Percentiles rank a stretch among this genome's conserved stretches.
These are phyloP conservation scores for Trametes cinnabarina DNA, from an alignment of 768 basidiomycete genomes.

Conservation along the genomic window DNA sequence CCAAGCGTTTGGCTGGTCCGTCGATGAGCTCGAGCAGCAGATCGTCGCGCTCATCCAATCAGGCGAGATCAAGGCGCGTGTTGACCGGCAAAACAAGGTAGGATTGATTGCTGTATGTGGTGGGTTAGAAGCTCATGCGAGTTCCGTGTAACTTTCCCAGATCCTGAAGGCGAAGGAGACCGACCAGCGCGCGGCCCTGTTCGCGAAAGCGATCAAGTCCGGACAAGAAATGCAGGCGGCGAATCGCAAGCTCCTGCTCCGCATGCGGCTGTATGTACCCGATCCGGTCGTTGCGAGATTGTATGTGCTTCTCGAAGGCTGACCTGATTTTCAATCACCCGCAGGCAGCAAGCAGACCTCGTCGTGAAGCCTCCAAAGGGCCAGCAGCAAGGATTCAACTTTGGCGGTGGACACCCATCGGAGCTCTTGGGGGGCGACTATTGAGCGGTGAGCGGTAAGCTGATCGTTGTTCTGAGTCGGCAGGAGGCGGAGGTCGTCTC, in stretches of 20 bases:
- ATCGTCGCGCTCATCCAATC: conserved; percentile 77
- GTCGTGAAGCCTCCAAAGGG: conserved; percentile 45
- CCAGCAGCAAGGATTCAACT: not conserved
- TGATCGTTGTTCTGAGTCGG: too few species aligned
- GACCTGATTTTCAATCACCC: not conserved
- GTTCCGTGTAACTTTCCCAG: conserved; percentile 30
- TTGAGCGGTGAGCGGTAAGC: not conserved
- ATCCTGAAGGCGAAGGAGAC: conserved; percentile 78
- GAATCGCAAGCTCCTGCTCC: conserved; percentile 75
- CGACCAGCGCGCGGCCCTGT: conserved; percentile 76
- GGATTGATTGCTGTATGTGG: conserved; percentile 3
- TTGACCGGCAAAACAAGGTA: conserved; percentile 90
- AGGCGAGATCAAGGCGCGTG: conserved; percentile 75
- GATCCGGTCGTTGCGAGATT: not conserved
- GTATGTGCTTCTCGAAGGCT: not conserved
- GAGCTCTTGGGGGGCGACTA: conserved; percentile 10
- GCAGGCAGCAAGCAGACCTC: conserved; percentile 79
- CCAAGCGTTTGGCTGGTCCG: conserved; percentile 76
- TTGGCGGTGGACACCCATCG: not conserved
- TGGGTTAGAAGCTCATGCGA: not conserved
- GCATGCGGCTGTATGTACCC: conserved; percentile 72
- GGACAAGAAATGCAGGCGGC: conserved; percentile 69
- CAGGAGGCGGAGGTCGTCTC: too few species aligned
- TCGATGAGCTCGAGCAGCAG: conserved; percentile 67
- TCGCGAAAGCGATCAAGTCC: conserved; percentile 68